Evolutionary conservation across 75 land plant genomes (phyloP).

Genomic region (Chamaecyparis obtusa): DNA sequence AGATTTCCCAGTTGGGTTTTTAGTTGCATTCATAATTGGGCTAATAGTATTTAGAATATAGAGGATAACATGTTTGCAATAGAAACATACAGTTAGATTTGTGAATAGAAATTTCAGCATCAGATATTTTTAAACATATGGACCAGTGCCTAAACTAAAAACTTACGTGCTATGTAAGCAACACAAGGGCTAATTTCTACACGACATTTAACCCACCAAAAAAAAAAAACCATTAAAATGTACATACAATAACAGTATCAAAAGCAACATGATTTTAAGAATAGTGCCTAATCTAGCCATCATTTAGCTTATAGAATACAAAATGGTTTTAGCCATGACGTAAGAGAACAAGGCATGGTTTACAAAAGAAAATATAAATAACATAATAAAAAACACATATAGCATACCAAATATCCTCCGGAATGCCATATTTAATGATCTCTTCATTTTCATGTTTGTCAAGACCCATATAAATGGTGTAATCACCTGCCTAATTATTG

Average conservation of each 20-base stretch:
- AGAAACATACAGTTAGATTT: not conserved
- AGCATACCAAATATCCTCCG: constrained; percentile 95
- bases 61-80: not conserved
- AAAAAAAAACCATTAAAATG: not conserved
- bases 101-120: not conserved
- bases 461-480: constrained; percentile 96
- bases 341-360: not conserved
- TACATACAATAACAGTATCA: not conserved
- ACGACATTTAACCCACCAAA: not conserved
- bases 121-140: not conserved
- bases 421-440: constrained; percentile 96
- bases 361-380: not conserved
- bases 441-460: constrained; percentile 99
- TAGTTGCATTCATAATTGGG: not conserved
- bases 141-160: not conserved
- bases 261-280: not conserved
- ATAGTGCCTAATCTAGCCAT: not conserved
- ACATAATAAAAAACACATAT: not conserved
- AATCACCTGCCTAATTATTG: constrained; percentile 91
- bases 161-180: not conserved
- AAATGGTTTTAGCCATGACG: not conserved
- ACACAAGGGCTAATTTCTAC: not conserved
- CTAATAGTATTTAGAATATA: not conserved
- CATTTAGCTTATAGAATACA: not conserved
- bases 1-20: not conserved